Base-by-base conservation (phyloP, 208 protist genomes). In the Acanthamoeba sp. region DNA sequence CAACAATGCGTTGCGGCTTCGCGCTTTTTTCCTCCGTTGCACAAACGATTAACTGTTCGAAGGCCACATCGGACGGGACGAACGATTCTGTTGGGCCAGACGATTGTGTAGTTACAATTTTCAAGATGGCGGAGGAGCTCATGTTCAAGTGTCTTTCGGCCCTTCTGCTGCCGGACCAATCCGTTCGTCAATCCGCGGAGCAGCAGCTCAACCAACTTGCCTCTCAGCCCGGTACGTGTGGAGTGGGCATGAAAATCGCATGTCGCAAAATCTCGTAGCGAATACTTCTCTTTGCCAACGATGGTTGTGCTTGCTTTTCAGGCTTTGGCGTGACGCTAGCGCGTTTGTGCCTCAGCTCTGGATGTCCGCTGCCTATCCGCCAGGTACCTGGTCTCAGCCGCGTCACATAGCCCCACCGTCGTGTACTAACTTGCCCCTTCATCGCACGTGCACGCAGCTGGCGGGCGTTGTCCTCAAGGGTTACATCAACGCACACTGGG, bases 401-500 rank as follows among this genome's bases (percentile, higher is more conserved):
- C n/a, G n/a, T n/a, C n/a, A n/a, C n/a, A n/a, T n/a, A n/a, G n/a
- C n/a, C n/a, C n/a, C n/a, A n/a, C n/a, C n/a, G n/a, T n/a, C n/a
- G n/a, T 52, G 7, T 48, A 16, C 76, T 29, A 5, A 85, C 12
- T 85, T 55, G 10, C 12, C 16, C 76, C 24, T 9, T 85, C 45
- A 52, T 59, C 80, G 18, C 20, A 24, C 36, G 29, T 64, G n/a
- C 38, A n/a, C 27, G 24, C 92, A 94, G 92, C 27, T 94, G 32
- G 92, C 92, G 18, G 45, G 45, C 64, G 59, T 94, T 0, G 32
- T 94, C 27, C 82, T 94, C 5, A 94, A 94, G 82, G 34, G 59
- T 42, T 94, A 94, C 50, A 45, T 91, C 45, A 42, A 62, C 9
- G 48, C 29, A 2, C 92, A 94, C 50, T 94, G 92, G 92, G 82